Percentiles rank a stretch among this genome's conserved stretches.
phyloP scores from a whole-genome alignment of 352 stramenopile genomes.

The Phytopythium kandeliae region DNA sequence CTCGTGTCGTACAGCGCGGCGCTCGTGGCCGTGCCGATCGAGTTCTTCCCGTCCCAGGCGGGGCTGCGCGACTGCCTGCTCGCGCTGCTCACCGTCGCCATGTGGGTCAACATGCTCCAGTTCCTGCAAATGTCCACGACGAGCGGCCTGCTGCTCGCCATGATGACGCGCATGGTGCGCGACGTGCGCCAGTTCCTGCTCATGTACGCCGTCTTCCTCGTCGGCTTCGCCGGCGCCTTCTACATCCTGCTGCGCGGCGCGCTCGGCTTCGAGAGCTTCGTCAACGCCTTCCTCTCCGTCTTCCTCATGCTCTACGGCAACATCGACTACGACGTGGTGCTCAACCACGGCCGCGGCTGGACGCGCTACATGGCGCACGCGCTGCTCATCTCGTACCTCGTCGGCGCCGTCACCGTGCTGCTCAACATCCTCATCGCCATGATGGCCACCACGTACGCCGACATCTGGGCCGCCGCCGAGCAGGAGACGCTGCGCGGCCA shows the following conservation, averaged over 20 bases:
- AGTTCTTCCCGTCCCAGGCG: conserved; percentile 26
- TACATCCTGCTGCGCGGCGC: conserved; percentile 60
- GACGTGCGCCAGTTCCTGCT: conserved; percentile 67
- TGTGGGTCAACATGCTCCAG: conserved; percentile 68
- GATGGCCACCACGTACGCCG: conserved; percentile 60
- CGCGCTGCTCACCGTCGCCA: conserved; percentile 47
- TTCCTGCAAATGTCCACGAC: conserved; percentile 59
- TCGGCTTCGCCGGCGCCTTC: conserved; percentile 66
- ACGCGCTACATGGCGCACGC: conserved; percentile 47
- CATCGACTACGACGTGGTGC: conserved; percentile 44
- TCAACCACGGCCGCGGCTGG: conserved; percentile 27
- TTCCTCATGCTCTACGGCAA: conserved; percentile 73
- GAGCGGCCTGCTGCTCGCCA: conserved; percentile 60
- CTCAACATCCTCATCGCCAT: conserved; percentile 73
- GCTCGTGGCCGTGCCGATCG: conserved; percentile 43
- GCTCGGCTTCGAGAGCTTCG: conserved; percentile 50
- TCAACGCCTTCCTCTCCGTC: conserved; percentile 59
- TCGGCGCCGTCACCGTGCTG: conserved; percentile 52
- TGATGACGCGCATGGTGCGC: conserved; percentile 73
- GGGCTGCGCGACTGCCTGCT: conserved; percentile 40
- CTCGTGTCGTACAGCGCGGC: conserved; percentile 37
- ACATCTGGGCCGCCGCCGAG: conserved; percentile 52
- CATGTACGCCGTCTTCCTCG: conserved; percentile 66
- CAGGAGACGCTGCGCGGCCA: conserved; percentile 50
- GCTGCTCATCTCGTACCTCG: conserved; percentile 45